These are phyloP conservation scores for Hirschioporus abietinus DNA, from an alignment of 768 basidiomycete species.

Conservation along the genomic window DNA sequence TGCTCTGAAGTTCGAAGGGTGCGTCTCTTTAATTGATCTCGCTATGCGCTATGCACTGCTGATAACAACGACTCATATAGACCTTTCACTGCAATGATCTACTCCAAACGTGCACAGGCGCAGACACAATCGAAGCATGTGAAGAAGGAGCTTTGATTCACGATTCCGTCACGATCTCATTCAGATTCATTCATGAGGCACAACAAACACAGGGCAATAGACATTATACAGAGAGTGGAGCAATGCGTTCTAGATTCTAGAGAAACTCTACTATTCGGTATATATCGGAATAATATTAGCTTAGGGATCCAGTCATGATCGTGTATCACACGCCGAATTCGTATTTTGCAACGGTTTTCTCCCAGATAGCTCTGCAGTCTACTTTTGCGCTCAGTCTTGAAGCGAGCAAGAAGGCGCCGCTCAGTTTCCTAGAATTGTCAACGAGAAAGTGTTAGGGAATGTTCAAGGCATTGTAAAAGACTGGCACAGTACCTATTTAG, in stretches of 20 bases:
- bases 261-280: neutral
- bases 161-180: neutral
- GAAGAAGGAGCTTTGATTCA: constrained; percentile 3
- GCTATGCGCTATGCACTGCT: constrained; percentile 10
- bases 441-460: neutral
- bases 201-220: neutral
- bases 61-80: constrained; percentile 24
- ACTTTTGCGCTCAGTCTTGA: constrained; percentile 69
- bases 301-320: neutral
- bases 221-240: neutral
- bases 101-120: constrained; percentile 44
- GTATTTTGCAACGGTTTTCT: constrained; percentile 48
- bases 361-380: constrained; percentile 73
- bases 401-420: constrained; percentile 76
- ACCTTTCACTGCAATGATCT: constrained; percentile 82
- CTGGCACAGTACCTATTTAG: constrained; percentile 60
- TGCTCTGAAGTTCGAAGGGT: constrained; percentile 90
- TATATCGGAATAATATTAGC: neutral
- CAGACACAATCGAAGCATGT: constrained; percentile 4
- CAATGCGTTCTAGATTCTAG: neutral
- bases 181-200: neutral
- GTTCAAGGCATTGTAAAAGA: neutral
- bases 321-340: constrained; percentile 16
- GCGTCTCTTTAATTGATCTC: constrained; percentile 24
- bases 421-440: constrained; percentile 57